phyloP scores from a whole-genome alignment of 2,329 filamentous ascomycete species.

The Paramyrothecium roridum region DNA sequence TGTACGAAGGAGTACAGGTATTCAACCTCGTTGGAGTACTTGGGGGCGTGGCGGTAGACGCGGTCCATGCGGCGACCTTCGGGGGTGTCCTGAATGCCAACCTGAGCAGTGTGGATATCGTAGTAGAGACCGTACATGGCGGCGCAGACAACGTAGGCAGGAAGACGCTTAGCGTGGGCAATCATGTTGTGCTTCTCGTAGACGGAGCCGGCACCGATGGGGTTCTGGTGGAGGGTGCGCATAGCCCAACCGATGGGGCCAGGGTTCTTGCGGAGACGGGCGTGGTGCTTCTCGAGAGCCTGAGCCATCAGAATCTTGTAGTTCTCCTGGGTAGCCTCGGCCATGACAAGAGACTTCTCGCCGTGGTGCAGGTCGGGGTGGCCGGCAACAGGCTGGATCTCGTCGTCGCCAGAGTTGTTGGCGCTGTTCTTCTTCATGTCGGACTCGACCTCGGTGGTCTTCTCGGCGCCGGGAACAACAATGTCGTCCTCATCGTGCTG shows the following conservation, averaged over 20 bases:
- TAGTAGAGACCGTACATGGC: conserved; percentile 74
- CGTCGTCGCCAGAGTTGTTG: conserved; percentile 3
- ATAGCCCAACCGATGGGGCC: conserved; percentile 80
- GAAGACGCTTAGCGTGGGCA: conserved; percentile 61
- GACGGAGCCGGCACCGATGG: conserved; percentile 67
- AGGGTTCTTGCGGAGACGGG: conserved; percentile 56
- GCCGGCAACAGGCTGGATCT: background rate
- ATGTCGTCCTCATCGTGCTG: conserved; percentile 55
- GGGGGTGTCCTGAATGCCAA: conserved; percentile 66
- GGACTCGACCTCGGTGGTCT: background rate
- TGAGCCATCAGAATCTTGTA: conserved; percentile 62
- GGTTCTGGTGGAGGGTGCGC: conserved; percentile 72
- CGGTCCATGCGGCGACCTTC: conserved; percentile 66
- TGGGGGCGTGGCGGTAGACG: conserved; percentile 56
- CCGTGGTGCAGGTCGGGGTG: conserved; percentile 1
- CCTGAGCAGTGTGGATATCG: conserved; percentile 76
- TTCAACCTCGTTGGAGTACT: conserved; percentile 71
- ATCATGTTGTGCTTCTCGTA: conserved; percentile 73
- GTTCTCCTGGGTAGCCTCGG: conserved; percentile 36
- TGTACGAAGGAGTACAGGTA: conserved; percentile 67
- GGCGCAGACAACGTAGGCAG: conserved; percentile 62
- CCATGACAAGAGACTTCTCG: conserved; percentile 40
- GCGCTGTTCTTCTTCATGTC: background rate
- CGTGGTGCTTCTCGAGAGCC: conserved; percentile 56
- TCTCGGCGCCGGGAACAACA: conserved; percentile 14